Evolutionary conservation across 345 rosid genomes (phyloP), one percentile per base, ranked within the genome.

Genomic region (Brassica incana): DNA sequence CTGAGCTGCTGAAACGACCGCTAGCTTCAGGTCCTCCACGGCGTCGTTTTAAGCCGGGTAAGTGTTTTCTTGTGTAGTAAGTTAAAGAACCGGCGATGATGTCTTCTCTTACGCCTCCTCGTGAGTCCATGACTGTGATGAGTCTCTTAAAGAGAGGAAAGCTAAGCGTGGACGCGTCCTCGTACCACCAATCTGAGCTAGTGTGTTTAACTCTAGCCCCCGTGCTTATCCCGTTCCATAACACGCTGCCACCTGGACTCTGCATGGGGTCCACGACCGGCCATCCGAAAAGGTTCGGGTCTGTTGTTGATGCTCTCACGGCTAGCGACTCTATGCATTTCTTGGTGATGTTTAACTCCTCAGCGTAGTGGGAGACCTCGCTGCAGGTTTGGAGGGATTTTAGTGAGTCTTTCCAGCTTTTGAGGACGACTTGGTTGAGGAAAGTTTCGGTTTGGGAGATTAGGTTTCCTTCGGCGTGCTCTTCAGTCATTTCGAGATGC

Each of bases 401-500:
- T 6, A 54, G 0, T 2, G 61, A 54, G 10, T 54, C 61, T 54
- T 54, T 54, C 61, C 61, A 54, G 61, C 61, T 54, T 54, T 16
- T 54, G 61, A 54, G 61, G 25, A 54, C 61, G 10, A 54, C 61
- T 54, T 16, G 61, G 25, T 54, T 54, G 61, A 54, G 4, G 6
- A 54, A 54, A 6, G 85, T 85, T 87, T 95, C 99, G 1, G 99
- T 89, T 83, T 84, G 95, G 5, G 77, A 66, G 12, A 88, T 81
- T 45, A 95, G 95, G 84, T 95, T 95, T 71, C 90, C 97, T 81
- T 95, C 97, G 9, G 97, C 97, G 70, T 91, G 88, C 72, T 93
- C 99, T 80, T 95, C 99, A 0, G 93, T 91, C 99, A 95, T 93
- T 75, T 89, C 89, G 54, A 95, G 92, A 83, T 82, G 88, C 83